Conservation (phyloP, 805 yeast species). For the Kodamaea restingae region DNA sequence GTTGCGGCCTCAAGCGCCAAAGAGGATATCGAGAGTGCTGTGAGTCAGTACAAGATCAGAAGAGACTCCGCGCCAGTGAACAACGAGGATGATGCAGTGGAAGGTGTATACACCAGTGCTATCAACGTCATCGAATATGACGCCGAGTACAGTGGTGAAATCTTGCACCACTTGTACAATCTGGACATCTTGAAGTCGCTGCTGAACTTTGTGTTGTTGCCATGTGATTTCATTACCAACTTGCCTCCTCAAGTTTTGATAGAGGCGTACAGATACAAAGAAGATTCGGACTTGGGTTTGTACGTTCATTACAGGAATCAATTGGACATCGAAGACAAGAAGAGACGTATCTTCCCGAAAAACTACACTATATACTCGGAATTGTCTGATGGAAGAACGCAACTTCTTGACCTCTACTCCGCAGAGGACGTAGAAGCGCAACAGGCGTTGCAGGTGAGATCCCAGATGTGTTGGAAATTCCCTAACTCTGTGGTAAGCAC, state of each 20-base stretch:
- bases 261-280: slow-evolving; percentile 75
- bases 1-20: slow-evolving; percentile 50
- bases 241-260: slow-evolving; percentile 85
- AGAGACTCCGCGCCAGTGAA: slow-evolving; percentile 22
- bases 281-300: slow-evolving; percentile 65
- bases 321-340: slow-evolving; percentile 75
- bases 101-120: slow-evolving; percentile 15
- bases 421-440: slow-evolving; percentile 64
- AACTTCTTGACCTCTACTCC: slow-evolving; percentile 68
- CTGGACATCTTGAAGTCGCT: slow-evolving; percentile 32
- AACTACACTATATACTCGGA: slow-evolving; percentile 67
- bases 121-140: slow-evolving; percentile 31
- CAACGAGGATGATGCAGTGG: slow-evolving; percentile 9
- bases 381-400: slow-evolving; percentile 37
- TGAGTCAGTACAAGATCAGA: slow-evolving; percentile 43
- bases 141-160: slow-evolving; percentile 58
- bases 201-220: slow-evolving; percentile 65
- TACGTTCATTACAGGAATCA: slow-evolving; percentile 72
- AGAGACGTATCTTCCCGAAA: slow-evolving; percentile 50
- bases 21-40: slow-evolving; percentile 44
- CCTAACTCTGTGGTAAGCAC: slow-evolving; percentile 78
- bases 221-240: slow-evolving; percentile 92
- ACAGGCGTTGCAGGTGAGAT: slow-evolving; percentile 71
- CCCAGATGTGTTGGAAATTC: slow-evolving; percentile 85
- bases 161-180: slow-evolving; percentile 48